Evolutionary conservation across 306 rosid species (phyloP).

Genomic region (Alnus glutinosa): DNA sequence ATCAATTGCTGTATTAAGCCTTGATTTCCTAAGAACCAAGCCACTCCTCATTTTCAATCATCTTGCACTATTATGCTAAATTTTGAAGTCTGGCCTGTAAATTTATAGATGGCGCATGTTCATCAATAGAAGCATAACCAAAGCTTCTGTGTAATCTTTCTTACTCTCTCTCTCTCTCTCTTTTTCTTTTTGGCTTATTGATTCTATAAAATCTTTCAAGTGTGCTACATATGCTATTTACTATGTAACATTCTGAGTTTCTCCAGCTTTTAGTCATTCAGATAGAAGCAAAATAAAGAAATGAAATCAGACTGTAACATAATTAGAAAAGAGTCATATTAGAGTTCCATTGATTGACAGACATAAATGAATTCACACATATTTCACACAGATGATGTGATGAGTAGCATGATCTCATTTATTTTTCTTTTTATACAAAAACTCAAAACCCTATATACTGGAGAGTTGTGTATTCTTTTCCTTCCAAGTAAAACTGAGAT

Average conservation of each 20-base stretch:
- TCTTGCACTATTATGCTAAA: constrained; percentile 16
- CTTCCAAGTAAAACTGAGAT: neutral
- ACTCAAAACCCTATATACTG: neutral
- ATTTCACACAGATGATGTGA: neutral
- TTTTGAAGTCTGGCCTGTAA: constrained; percentile 21
- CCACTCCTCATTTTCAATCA: constrained; percentile 26
- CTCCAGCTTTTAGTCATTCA: neutral
- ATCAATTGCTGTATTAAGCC: constrained; percentile 71
- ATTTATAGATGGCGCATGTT: constrained; percentile 32
- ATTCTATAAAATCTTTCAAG: neutral
- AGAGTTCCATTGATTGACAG: neutral
- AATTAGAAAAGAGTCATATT: neutral
- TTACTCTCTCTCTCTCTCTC: neutral
- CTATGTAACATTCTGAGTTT: neutral
- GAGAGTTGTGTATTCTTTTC: neutral
- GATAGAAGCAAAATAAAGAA: neutral
- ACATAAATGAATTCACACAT: neutral
- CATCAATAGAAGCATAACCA: constrained; percentile 21
- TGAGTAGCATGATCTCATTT: constrained; percentile 2
- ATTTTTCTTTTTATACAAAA: neutral
- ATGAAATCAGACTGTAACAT: neutral
- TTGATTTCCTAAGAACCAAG: constrained; percentile 32
- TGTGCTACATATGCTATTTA: neutral
- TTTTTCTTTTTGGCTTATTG: neutral
- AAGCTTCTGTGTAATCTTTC: constrained; percentile 13